Base-by-base conservation (phyloP, 2,329 filamentous ascomycete genomes). In the Aspergillus brunneoviolaceus region DNA sequence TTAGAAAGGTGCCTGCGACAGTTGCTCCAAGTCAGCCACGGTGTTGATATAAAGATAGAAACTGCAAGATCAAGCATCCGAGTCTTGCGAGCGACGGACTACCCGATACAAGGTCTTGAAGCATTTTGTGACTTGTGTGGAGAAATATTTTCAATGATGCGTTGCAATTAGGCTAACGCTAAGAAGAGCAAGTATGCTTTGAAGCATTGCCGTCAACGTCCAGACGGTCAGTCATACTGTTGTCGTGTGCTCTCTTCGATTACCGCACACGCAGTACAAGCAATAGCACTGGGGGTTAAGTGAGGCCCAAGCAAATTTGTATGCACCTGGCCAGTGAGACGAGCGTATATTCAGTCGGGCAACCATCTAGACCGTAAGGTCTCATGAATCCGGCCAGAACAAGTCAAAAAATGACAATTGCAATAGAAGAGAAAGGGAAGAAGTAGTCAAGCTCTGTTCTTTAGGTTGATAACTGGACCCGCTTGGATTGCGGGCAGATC, bases 401-500 rank as follows among this genome's bases (percentile, higher is more conserved):
- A 12, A 35, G 33, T 35, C 12, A 16, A 16, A 14, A 12, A 12
- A 35, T 16, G 33, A 19, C 39, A 7, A 16, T n/a, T n/a, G 39
- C 39, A 1, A 45, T 19, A 7, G 16, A 19, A 47, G 35, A 27
- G 14, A 39, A 14, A 27, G 33, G 12, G 5, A 35, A 35, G 11
- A n/a, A 19, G 21, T 21, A 3, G 51, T 53, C 33, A 25, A 16
- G 11, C n/a, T 35, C 48, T 33, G 25, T 31, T 35, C 19, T 31
- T 33, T 9, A 14, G n/a, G 14, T 48, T 19, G 35, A 53, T 31
- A 21, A 35, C n/a, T 21, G 53, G 53, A 55, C 53, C 53, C 53
- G 53, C 53, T 55, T 49, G 25, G 35, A 53, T 53, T 29, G 39
- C 52, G 52, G 52, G 51, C 35, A 55, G 42, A 48, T 47, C 52